Percentiles rank a stretch among this genome's conserved stretches.
phyloP scores from a whole-genome alignment of 306 rosid species.

The Lupinus albus region DNA sequence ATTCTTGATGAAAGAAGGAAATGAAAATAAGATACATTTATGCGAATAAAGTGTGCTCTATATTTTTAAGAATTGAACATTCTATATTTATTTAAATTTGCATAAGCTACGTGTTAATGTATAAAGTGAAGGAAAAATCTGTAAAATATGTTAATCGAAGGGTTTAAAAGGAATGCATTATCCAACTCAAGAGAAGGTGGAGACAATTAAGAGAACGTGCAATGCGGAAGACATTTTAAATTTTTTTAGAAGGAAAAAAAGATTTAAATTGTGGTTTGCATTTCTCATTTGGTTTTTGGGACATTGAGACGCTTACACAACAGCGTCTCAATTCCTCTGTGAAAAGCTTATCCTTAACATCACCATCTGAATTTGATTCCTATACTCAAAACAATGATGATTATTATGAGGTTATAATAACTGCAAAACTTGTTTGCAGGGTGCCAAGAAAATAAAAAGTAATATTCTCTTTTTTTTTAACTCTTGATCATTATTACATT shows the following conservation, averaged over 20 bases:
- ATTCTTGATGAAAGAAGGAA: no score
- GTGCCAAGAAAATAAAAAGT: slow-evolving; percentile 45
- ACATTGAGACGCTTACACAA: slow-evolving; percentile 41
- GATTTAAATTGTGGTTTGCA: slow-evolving; percentile 22
- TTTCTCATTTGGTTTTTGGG: slow-evolving; percentile 21
- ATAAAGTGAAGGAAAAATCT: neutral
- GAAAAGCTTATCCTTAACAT: neutral
- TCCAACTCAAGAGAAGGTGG: neutral
- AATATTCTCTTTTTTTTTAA: neutral
- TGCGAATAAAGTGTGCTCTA: no score
- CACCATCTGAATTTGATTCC: slow-evolving; percentile 3
- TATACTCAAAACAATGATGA: neutral
- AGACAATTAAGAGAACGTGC: slow-evolving; percentile 24
- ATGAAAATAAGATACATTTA: no score
- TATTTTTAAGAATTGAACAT: no score
- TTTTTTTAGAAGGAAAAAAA: neutral
- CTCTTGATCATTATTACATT: neutral
- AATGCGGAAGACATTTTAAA: slow-evolving; percentile 36
- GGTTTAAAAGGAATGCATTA: neutral
- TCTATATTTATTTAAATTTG: no score
- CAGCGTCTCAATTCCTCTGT: slow-evolving; percentile 39
- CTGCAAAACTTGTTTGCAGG: slow-evolving; percentile 43
- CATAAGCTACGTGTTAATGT: no score
- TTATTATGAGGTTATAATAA: slow-evolving; percentile 28
- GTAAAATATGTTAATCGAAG: neutral